Evolutionary conservation across 192 early-diverging fungal genomes (phyloP).

Genomic region (Backusella luteola): DNA sequence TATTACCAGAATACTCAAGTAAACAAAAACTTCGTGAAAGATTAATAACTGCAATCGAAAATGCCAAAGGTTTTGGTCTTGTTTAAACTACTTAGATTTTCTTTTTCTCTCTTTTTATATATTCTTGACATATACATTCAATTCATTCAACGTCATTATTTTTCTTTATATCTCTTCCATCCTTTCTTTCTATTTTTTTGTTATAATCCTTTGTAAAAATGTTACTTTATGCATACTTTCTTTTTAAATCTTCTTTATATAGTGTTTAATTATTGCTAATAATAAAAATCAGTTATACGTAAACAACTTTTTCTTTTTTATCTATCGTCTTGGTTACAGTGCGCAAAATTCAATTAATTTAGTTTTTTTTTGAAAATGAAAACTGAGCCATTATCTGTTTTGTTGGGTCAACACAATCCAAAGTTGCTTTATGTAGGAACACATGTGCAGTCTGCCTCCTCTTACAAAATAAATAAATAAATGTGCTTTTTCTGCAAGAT

Average conservation of each 20-base stretch:
- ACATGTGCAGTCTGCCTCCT: background rate
- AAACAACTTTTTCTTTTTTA: background rate
- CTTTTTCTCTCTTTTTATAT: background rate
- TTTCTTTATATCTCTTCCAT: background rate
- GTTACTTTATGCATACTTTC: background rate
- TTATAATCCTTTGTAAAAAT: background rate
- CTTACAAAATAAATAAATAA: background rate
- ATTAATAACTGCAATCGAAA: slow-evolving; percentile 86
- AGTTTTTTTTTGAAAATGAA: background rate
- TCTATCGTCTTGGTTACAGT: background rate
- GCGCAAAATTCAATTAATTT: too few relatives aligned
- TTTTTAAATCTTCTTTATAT: background rate
- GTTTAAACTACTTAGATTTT: slow-evolving; percentile 49
- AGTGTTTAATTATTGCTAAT: background rate
- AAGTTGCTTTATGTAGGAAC: too few relatives aligned
- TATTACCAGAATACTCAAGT: slow-evolving; percentile 81
- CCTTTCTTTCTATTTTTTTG: too few relatives aligned
- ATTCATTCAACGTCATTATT: background rate
- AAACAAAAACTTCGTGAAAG: slow-evolving; percentile 73
- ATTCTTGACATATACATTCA: background rate
- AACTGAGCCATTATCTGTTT: too few relatives aligned
- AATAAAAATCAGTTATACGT: background rate
- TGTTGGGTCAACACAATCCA: too few relatives aligned
- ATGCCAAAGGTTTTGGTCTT: slow-evolving; percentile 91
- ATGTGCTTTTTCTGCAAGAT: background rate